Base-by-base conservation (phyloP, 176 grass and related monocot species). In the Guadua angustifolia region DNA sequence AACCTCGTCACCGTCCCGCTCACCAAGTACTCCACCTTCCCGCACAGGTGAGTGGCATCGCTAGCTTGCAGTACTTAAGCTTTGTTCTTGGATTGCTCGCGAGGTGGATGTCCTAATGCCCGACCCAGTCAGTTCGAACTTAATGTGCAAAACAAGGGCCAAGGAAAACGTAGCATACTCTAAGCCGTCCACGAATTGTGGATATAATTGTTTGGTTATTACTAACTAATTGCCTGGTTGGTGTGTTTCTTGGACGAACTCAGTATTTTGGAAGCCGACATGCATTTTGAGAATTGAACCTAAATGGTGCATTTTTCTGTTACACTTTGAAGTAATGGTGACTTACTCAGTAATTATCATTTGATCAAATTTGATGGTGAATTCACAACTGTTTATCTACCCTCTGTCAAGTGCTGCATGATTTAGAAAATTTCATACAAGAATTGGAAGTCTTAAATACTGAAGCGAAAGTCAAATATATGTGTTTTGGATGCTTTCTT, bases 1-100 rank as follows among this genome's bases (percentile, higher is more conserved):
- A 95, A 98, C 49, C 92, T 98, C 18, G 85, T 98, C 45, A 88
- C 93, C 0, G 95, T 98, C 53, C 95, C 95, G 25, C 84, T 98
- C 61, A 98, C 95, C 49, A 98, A 95, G 68, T 86, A 93, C 85
- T 84, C 58, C 18, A 98, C 95, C 1, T 98, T 98, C 73, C 91
- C 92, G 32, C 95, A 98, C 89, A 98, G 92, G 93, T 98, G n/a
- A 83, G 73, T 82, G 2, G 15, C 44, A 64, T 61, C 15, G 16
- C 55, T 45, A 45, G 29, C 51, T 6, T n/a, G 19, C 76, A 44
- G 47, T 72, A 32, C 4, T 51, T 63, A 69, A 76, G 57, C 33
- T 72, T 47, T 79, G n/a, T 73, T 71, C 66, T 46, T 79, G 10
- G 70, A 64, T 64, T 87, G 36, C 53, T 46, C 32, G 16, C 16